These are phyloP conservation scores for Akebia trifoliata DNA, from an alignment of 164 flowering plant species.

Conservation along the genomic window DNA sequence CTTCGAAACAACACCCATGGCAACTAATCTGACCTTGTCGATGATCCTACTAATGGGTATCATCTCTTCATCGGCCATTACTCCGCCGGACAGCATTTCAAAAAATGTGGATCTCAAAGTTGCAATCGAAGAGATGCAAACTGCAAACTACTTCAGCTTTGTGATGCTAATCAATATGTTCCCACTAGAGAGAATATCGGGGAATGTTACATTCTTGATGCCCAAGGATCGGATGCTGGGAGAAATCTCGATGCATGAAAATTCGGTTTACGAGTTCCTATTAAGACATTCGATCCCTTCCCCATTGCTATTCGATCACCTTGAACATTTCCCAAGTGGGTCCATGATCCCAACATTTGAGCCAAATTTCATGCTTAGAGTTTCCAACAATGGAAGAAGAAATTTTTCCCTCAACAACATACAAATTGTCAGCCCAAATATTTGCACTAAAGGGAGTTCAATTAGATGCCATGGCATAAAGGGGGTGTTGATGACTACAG, in stretches of 20 bases:
- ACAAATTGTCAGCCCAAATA: constrained; percentile 53
- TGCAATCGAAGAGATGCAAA: constrained; percentile 70
- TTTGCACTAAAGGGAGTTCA: constrained; percentile 53
- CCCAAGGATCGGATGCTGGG: constrained; percentile 65
- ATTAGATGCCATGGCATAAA: constrained; percentile 89
- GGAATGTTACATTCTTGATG: constrained; percentile 76
- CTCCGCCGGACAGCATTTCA: constrained; percentile 4
- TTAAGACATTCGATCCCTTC: constrained; percentile 69
- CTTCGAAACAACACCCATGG: constrained; percentile 12
- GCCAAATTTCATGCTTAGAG: constrained; percentile 31
- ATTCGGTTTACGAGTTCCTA: constrained; percentile 42
- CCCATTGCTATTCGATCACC: constrained; percentile 52
- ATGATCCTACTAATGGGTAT: constrained; percentile 20
- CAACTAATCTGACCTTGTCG: constrained; percentile 7
- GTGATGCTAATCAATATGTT: constrained; percentile 66
- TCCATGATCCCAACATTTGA: constrained; percentile 51
- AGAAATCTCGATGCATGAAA: constrained; percentile 17
- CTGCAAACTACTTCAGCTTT: constrained; percentile 70
- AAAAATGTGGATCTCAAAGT: constrained; percentile 25
- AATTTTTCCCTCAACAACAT: constrained; percentile 55
- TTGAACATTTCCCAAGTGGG: constrained; percentile 54
- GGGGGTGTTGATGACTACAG: constrained; percentile 31
- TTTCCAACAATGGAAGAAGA: constrained; percentile 50
- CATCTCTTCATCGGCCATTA: constrained; percentile 17
- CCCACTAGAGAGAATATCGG: constrained; percentile 32